Evolutionary conservation across 768 basidiomycete genomes (phyloP).

Genomic region (Mycena belliarum): DNA sequence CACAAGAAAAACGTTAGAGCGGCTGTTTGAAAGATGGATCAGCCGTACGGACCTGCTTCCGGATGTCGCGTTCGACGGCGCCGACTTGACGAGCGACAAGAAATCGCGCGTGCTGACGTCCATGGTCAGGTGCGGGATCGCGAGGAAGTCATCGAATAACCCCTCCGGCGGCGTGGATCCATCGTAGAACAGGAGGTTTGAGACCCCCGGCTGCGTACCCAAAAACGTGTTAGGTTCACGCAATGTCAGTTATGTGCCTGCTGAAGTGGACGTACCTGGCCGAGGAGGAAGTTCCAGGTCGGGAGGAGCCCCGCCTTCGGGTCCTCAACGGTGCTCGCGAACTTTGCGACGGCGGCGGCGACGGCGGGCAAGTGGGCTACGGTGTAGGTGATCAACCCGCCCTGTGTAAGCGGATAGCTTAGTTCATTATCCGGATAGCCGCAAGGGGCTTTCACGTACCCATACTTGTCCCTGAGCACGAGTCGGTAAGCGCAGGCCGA

Average conservation of each 20-base stretch:
- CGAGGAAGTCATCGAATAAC: slow-evolving; percentile 53
- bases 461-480: slow-evolving; percentile 43
- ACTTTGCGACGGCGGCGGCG: slow-evolving; percentile 40
- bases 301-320: slow-evolving; percentile 54
- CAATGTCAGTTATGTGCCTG: too few relatives aligned
- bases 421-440: not conserved
- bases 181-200: slow-evolving; percentile 57
- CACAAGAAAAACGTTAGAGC: not conserved
- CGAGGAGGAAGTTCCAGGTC: slow-evolving; percentile 41
- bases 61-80: slow-evolving; percentile 37
- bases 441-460: slow-evolving; percentile 37
- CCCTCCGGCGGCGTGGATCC: slow-evolving; percentile 48
- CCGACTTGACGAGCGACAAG: slow-evolving; percentile 38
- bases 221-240: too few relatives aligned
- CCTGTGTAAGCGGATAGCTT: slow-evolving; percentile 34
- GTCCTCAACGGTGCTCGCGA: slow-evolving; percentile 43
- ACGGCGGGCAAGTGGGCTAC: slow-evolving; percentile 26
- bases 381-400: slow-evolving; percentile 45
- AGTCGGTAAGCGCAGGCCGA: not conserved
- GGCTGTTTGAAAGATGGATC: not conserved
- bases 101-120: slow-evolving; percentile 45
- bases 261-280: slow-evolving; percentile 32
- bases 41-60: slow-evolving; percentile 25
- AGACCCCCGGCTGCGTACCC: slow-evolving; percentile 28
- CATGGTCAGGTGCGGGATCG: slow-evolving; percentile 39